These are phyloP conservation scores for Gaillardinia entomophila DNA, from an alignment of 805 yeast species.

Conservation along the genomic window DNA sequence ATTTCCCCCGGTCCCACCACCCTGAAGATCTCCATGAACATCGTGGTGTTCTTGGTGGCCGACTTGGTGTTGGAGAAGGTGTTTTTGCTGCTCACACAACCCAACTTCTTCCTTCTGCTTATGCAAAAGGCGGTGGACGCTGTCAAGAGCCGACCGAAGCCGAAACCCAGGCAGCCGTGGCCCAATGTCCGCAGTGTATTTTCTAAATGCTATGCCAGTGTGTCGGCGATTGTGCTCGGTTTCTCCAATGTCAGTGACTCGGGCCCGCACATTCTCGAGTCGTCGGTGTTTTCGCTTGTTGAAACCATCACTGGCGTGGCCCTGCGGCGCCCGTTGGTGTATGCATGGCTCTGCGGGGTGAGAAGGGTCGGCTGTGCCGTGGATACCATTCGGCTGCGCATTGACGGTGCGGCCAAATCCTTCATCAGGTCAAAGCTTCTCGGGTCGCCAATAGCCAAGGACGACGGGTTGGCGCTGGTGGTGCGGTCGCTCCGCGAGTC, in stretches of 20 bases:
- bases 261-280: constrained; percentile 4
- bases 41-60: constrained; percentile 18
- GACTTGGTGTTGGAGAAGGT: constrained; percentile 23
- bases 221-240: constrained; percentile 1
- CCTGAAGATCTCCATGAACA: constrained; percentile 18
- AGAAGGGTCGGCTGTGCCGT: too few species aligned
- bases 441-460: constrained; percentile 4
- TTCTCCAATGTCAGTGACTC: not conserved
- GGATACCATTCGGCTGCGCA: constrained; percentile 2
- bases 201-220: constrained; percentile 1
- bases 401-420: constrained; percentile 4
- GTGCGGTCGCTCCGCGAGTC: constrained; percentile 8
- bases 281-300: constrained; percentile 12
- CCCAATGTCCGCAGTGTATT: not conserved
- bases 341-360: constrained; percentile 7
- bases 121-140: constrained; percentile 4
- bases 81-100: constrained; percentile 17
- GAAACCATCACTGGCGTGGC: constrained; percentile 13
- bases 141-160: constrained; percentile 2
- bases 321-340: constrained; percentile 11
- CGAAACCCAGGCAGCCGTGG: constrained; percentile 1
- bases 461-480: constrained; percentile 7
- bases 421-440: constrained; percentile 3
- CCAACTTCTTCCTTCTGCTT: constrained; percentile 17
- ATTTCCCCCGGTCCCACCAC: constrained; percentile 7